phyloP scores from a whole-genome alignment of 352 stramenopile genomes.

The Pythium plurisporium region DNA sequence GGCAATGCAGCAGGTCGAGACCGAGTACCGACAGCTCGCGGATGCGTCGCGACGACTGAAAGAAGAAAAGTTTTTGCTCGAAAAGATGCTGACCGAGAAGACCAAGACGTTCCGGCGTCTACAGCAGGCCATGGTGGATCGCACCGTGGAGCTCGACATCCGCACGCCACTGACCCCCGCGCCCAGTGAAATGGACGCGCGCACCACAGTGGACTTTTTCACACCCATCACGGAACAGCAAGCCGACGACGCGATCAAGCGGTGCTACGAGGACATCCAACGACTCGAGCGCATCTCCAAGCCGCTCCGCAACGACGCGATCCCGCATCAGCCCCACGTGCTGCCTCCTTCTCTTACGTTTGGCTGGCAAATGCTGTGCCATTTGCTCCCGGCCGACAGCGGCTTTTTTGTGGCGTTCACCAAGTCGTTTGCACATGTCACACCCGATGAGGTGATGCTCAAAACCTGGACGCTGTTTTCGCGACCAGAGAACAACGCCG shows the following conservation, averaged over 20 bases:
- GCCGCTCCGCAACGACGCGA: slow-evolving; percentile 17
- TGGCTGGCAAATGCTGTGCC: slow-evolving; percentile 29
- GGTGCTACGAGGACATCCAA: slow-evolving; percentile 53
- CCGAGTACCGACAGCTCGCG: slow-evolving; percentile 47
- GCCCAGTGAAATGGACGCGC: slow-evolving; percentile 22
- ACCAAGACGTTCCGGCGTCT: slow-evolving; percentile 39
- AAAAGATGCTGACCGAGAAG: slow-evolving; percentile 48
- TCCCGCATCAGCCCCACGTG: neutral
- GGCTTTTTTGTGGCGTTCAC: slow-evolving; percentile 32
- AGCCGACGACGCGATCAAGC: slow-evolving; percentile 46
- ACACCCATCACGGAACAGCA: slow-evolving; percentile 49
- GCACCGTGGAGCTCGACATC: slow-evolving; percentile 44
- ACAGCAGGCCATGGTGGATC: slow-evolving; percentile 43
- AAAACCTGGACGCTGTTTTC: slow-evolving; percentile 26
- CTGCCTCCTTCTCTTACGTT: slow-evolving; percentile 46
- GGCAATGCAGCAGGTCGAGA: slow-evolving; percentile 20
- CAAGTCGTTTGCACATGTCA: slow-evolving; percentile 28
- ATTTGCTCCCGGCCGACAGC: slow-evolving; percentile 25
- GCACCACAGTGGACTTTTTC: slow-evolving; percentile 34
- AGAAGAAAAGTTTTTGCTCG: slow-evolving; percentile 53
- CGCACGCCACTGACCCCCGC: slow-evolving; percentile 27
- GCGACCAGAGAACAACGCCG: slow-evolving; percentile 17
- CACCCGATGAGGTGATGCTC: slow-evolving; percentile 23
- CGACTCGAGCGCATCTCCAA: slow-evolving; percentile 42
- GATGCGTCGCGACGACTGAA: slow-evolving; percentile 53